These are phyloP conservation scores for Russula brevipes DNA, from an alignment of 768 basidiomycete genomes.

Conservation along the genomic window DNA sequence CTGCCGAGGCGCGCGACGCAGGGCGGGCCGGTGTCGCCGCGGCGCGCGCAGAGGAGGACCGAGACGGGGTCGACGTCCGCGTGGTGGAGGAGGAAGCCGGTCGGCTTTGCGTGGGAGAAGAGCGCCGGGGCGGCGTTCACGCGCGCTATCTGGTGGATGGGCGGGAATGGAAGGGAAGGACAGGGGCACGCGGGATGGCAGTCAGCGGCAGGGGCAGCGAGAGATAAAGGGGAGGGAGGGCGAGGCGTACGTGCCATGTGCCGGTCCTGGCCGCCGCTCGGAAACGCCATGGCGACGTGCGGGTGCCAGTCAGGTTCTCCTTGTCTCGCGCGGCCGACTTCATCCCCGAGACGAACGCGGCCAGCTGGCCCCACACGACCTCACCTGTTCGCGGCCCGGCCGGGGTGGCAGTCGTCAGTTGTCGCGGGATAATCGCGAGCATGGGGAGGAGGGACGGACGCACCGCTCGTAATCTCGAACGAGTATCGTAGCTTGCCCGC, in stretches of 20 bases:
- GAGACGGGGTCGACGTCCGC: constrained; percentile 13
- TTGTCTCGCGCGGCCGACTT: constrained; percentile 16
- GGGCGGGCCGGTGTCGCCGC: constrained; percentile 4
- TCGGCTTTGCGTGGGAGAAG: constrained; percentile 5
- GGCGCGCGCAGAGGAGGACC: constrained; percentile 14
- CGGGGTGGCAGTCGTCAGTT: too few relatives aligned
- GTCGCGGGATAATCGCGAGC: too few relatives aligned
- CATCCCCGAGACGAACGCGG: constrained; percentile 21
- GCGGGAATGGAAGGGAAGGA: background rate
- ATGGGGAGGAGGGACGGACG: background rate
- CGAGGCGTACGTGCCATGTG: constrained; percentile 19
- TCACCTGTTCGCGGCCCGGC: constrained; percentile 8
- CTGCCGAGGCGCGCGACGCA: constrained; percentile 19
- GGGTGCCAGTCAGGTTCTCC: background rate
- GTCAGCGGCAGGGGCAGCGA: background rate
- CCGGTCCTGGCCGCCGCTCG: constrained; percentile 22
- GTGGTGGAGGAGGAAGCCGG: constrained; percentile 23
- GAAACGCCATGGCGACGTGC: constrained; percentile 17
- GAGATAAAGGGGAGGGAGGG: too few relatives aligned
- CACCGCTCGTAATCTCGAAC: constrained; percentile 21
- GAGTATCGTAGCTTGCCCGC: constrained; percentile 5
- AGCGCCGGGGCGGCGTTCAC: constrained; percentile 20
- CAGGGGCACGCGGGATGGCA: background rate
- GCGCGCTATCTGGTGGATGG: constrained; percentile 6
- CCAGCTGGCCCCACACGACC: constrained; percentile 22